Base-by-base conservation (phyloP, 2,329 filamentous ascomycete genomes). In the Penicillium digitatum region DNA sequence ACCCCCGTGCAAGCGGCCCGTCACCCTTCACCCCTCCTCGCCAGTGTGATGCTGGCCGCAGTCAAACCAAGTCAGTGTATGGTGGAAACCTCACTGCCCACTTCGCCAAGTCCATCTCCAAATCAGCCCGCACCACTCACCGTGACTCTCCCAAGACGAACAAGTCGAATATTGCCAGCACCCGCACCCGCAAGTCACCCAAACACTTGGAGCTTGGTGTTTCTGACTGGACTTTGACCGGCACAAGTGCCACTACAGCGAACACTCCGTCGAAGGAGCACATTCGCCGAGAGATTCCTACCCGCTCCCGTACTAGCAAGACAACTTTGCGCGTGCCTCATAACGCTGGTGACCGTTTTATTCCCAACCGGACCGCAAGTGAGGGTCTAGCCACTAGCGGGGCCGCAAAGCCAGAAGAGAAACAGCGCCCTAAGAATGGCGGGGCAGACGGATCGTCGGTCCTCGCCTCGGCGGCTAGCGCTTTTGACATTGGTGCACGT, bases 91-190 rank as follows among this genome's bases (percentile, higher is more conserved):
- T 95, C 55, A 84, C 89, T 61, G 82, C 89, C 57, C 87, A 91
- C 70, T 88, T 96, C 69, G 82, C 88, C 59, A 88, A 88, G 69
- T 86, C 58, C 5, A 75, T 80, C 18, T 71, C 74, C 24, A 75
- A 69, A 57, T 60, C 69, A 16, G 52, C 70, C 39, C 71, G 72
- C 38, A 79, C 83, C 38, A 79, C 83, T 38, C 87, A 89, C 73
- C 87, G 89, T 48, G 89, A 94, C 71, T 96, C 93, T 2, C 91
- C 92, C 71, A 97, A 97, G 81, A 95, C 91, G 55, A 97, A 96
- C 81, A 96, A 97, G 81, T 96, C 92, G 56, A 97, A 96, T 81
- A 96, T 96, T 73, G 71, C 72, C 26, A 46, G 29, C 43, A 46
- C 43, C 12, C 69, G 86, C 62, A 78, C 78, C 39, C 83, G 84